Percentiles rank a stretch among this genome's conserved stretches.
phyloP scores from a whole-genome alignment of 306 rosid genomes.

The Sophora flavescens region DNA sequence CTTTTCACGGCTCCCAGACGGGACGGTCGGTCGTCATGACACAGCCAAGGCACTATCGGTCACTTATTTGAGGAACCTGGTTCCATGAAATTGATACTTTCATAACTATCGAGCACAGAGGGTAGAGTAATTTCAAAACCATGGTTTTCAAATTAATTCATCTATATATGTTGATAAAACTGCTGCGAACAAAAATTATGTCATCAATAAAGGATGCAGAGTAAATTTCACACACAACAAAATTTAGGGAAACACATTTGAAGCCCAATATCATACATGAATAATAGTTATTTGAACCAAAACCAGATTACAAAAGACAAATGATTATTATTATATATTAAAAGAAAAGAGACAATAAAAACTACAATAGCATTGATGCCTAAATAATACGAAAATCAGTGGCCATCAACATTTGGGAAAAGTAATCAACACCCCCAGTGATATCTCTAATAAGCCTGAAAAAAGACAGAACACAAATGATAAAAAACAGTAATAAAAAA shows the following conservation, averaged over 20 bases:
- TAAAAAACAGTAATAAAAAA: neutral
- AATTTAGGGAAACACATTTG: neutral
- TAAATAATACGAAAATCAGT: neutral
- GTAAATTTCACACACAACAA: neutral
- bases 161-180: neutral
- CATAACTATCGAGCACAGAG: too few relatives aligned
- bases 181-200: neutral
- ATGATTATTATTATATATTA: neutral
- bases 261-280: conserved; percentile 17
- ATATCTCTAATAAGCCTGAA: conserved; percentile 42
- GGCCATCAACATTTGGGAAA: conserved; percentile 21
- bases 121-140: too few relatives aligned
- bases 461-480: neutral
- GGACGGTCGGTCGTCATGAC: too few relatives aligned
- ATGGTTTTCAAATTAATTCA: neutral
- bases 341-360: neutral
- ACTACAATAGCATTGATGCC: conserved; percentile 29
- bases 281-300: conserved; percentile 27
- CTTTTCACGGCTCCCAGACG: too few relatives aligned
- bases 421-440: conserved; percentile 25
- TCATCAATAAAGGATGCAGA: neutral
- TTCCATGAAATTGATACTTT: too few relatives aligned
- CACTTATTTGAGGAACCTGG: too few relatives aligned
- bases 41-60: too few relatives aligned
- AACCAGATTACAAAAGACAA: conserved; percentile 36